Evolutionary conservation across 129 eudicot genomes (phyloP).

Genomic region (Flaveria trinervia): DNA sequence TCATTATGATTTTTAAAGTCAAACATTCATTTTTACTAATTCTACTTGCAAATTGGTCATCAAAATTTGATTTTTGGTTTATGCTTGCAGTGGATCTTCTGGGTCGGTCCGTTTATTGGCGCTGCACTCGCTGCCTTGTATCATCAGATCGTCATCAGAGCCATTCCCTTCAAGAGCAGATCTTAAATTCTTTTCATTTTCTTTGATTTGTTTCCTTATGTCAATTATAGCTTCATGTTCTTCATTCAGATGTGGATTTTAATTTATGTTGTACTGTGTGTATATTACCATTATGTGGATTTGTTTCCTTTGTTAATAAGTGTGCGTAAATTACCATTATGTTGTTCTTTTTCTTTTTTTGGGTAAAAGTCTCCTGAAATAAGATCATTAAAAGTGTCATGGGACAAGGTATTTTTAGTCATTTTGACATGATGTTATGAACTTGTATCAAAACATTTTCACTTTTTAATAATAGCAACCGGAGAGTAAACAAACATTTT

Average conservation of each 20-base stretch:
- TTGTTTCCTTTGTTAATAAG: too few species aligned
- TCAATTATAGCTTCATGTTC: constrained; percentile 17
- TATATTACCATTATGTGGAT: constrained; percentile 15
- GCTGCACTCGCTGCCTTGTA: constrained; percentile 72
- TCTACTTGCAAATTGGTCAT: not conserved
- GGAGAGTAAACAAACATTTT: too few species aligned
- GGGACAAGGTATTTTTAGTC: too few species aligned
- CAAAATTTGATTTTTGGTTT: not conserved
- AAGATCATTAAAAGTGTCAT: too few species aligned
- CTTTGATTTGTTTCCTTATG: constrained; percentile 12
- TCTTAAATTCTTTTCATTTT: constrained; percentile 29
- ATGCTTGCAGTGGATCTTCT: constrained; percentile 58
- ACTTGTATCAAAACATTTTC: too few species aligned
- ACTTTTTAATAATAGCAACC: too few species aligned
- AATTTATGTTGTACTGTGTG: constrained; percentile 4
- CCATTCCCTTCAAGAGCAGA: constrained; percentile 64
- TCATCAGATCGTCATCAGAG: constrained; percentile 58
- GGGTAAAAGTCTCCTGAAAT: too few species aligned
- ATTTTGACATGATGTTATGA: too few species aligned
- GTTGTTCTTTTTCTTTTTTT: not conserved
- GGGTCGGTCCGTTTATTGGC: constrained; percentile 72
- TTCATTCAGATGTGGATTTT: constrained; percentile 20
- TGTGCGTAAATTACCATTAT: too few species aligned
- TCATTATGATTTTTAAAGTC: not conserved
- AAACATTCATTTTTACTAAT: constrained; percentile 13